phyloP scores from a whole-genome alignment of 2,329 filamentous ascomycete genomes.

The Ceratocystis smalleyi region DNA sequence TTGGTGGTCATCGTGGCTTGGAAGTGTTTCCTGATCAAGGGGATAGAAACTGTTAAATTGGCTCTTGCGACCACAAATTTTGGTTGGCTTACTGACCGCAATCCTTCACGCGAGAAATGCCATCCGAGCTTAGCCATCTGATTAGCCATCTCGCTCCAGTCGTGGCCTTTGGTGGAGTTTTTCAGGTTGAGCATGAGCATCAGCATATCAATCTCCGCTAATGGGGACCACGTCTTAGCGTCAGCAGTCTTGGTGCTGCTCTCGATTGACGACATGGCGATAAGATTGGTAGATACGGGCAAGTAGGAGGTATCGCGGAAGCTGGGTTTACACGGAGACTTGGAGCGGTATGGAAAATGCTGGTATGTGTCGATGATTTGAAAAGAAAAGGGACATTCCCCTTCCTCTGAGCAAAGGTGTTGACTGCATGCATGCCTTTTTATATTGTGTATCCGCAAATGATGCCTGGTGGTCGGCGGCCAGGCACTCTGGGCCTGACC shows the following conservation, averaged over 20 bases:
- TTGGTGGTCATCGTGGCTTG: conserved; percentile 3
- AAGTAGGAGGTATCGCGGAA: neutral
- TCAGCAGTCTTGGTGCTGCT: neutral
- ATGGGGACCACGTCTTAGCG: neutral
- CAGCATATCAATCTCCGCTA: conserved; percentile 7
- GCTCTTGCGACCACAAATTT: neutral
- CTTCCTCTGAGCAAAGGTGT: too few species aligned
- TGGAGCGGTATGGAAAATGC: too few species aligned
- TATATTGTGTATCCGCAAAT: neutral
- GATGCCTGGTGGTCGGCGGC: neutral
- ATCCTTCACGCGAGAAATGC: neutral
- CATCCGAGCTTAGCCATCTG: conserved; percentile 4
- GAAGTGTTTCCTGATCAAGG: neutral
- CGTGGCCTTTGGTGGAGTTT: neutral
- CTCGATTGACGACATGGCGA: neutral
- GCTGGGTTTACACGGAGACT: too few species aligned
- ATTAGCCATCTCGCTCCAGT: conserved; percentile 3
- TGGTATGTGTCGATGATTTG: too few species aligned
- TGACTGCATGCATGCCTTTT: neutral
- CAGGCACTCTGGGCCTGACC: neutral
- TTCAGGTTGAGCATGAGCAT: conserved; percentile 8
- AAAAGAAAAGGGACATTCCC: too few species aligned
- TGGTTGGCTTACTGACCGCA: neutral
- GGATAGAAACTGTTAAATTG: neutral
- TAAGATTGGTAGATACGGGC: neutral